A percentile compares a stretch with the other conserved stretches of the same genome.
phyloP scores from a whole-genome alignment of 129 eudicot species.

The Pittosporum tobira region DNA sequence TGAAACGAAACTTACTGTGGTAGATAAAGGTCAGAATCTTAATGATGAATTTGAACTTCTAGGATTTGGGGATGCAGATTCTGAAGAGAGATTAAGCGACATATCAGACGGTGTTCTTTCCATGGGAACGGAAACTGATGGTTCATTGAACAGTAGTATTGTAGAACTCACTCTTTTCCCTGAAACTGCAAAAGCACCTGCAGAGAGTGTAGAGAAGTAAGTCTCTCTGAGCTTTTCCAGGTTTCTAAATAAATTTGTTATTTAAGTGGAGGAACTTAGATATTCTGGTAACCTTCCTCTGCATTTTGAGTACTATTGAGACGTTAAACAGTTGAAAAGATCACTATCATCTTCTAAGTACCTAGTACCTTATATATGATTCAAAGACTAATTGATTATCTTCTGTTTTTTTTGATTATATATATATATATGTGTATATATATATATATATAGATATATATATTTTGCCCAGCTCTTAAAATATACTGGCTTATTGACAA shows the following conservation, averaged over 20 bases:
- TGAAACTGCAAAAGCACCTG: conserved; percentile 38
- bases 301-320: not conserved
- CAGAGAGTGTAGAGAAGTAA: conserved; percentile 50
- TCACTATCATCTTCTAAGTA: too few relatives aligned
- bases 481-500: too few relatives aligned
- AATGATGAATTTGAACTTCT: conserved; percentile 57
- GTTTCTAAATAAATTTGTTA: not conserved
- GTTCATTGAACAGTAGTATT: conserved; percentile 55
- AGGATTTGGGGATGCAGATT: conserved; percentile 70
- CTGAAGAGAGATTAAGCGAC: conserved; percentile 79
- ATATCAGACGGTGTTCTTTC: conserved; percentile 91
- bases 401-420: too few relatives aligned
- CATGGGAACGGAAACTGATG: conserved; percentile 88
- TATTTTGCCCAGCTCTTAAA: too few relatives aligned
- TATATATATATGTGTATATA: too few relatives aligned
- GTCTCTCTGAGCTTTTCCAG: conserved; percentile 8
- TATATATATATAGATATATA: too few relatives aligned
- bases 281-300: not conserved
- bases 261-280: not conserved
- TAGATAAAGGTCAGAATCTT: conserved; percentile 20
- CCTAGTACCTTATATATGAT: too few relatives aligned
- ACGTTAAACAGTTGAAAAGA: too few relatives aligned
- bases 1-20: conserved; percentile 17
- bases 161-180: conserved; percentile 73
- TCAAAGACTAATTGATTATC: too few relatives aligned